phyloP scores from a whole-genome alignment of 169 alveolate genomes.

The Plasmodium blacklocki region DNA sequence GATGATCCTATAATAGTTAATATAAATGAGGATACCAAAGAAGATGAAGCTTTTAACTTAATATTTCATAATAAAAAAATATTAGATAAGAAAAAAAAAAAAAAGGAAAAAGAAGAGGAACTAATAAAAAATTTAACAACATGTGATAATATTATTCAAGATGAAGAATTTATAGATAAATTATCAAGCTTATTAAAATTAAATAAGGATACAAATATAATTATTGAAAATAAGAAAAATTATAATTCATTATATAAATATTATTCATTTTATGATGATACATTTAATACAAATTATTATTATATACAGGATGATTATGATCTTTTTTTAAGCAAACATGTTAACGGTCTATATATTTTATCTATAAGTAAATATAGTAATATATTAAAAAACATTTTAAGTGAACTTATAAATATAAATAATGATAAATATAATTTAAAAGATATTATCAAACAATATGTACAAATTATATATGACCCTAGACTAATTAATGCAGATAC shows the following conservation, averaged over 20 bases:
- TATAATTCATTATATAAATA: slow-evolving; percentile 17
- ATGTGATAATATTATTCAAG: slow-evolving; percentile 21
- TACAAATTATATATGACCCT: slow-evolving; percentile 48
- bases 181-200: slow-evolving; percentile 34
- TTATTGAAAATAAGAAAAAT: slow-evolving; percentile 19
- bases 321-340: slow-evolving; percentile 43
- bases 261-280: slow-evolving; percentile 63
- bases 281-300: slow-evolving; percentile 14
- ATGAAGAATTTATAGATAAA: slow-evolving; percentile 42
- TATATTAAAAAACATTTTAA: slow-evolving; percentile 33
- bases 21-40: slow-evolving; percentile 28
- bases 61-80: slow-evolving; percentile 51
- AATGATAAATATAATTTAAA: slow-evolving; percentile 9
- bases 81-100: slow-evolving; percentile 23
- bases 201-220: slow-evolving; percentile 1
- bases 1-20: slow-evolving; percentile 27
- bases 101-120: slow-evolving; percentile 42
- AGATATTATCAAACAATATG: slow-evolving; percentile 54
- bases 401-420: slow-evolving; percentile 8
- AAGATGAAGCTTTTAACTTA: slow-evolving; percentile 28
- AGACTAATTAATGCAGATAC: slow-evolving; percentile 53
- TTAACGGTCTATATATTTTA: slow-evolving; percentile 41
- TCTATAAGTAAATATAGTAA: slow-evolving; percentile 41
- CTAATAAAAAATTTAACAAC: slow-evolving; percentile 24
- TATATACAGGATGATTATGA: slow-evolving; percentile 17